phyloP scores from a whole-genome alignment of 441 rosid genomes.

The Dalechampia spathulata region DNA sequence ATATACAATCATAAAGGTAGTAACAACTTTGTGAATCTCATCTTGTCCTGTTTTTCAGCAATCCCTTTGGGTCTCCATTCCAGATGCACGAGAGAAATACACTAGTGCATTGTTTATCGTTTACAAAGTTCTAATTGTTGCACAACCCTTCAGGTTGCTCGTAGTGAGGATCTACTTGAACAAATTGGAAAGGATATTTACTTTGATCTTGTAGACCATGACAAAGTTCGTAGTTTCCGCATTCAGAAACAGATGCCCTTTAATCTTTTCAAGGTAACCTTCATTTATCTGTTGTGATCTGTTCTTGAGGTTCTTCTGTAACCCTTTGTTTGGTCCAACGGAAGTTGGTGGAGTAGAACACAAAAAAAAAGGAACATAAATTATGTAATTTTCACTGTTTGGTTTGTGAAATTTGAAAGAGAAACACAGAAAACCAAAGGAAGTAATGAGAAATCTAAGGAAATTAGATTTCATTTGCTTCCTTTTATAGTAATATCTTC shows the following conservation, averaged over 20 bases:
- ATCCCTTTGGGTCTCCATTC: not conserved
- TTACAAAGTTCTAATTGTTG: too few relatives aligned
- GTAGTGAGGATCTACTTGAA: constrained; percentile 66
- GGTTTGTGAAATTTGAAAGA: too few relatives aligned
- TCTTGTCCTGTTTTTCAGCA: not conserved
- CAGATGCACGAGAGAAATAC: not conserved
- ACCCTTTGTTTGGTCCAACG: too few relatives aligned
- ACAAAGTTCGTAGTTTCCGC: constrained; percentile 76
- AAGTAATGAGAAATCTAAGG: too few relatives aligned
- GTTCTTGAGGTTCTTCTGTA: too few relatives aligned
- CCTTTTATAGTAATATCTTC: too few relatives aligned
- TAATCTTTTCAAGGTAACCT: constrained; percentile 60
- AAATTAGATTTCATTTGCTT: too few relatives aligned
- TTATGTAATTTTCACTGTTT: too few relatives aligned
- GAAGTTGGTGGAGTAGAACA: too few relatives aligned
- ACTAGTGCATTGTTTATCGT: not conserved
- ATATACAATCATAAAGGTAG: constrained; percentile 88
- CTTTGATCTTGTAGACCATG: constrained; percentile 95
- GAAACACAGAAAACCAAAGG: too few relatives aligned
- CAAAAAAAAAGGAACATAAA: too few relatives aligned
- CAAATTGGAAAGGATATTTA: constrained; percentile 82
- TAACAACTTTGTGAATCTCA: not conserved
- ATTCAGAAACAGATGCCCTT: constrained; percentile 79
- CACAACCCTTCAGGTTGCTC: constrained; percentile 77
- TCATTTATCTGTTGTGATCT: not conserved